These are phyloP conservation scores for Neospora caninum DNA, from an alignment of 169 alveolate species.

Conservation along the genomic window DNA sequence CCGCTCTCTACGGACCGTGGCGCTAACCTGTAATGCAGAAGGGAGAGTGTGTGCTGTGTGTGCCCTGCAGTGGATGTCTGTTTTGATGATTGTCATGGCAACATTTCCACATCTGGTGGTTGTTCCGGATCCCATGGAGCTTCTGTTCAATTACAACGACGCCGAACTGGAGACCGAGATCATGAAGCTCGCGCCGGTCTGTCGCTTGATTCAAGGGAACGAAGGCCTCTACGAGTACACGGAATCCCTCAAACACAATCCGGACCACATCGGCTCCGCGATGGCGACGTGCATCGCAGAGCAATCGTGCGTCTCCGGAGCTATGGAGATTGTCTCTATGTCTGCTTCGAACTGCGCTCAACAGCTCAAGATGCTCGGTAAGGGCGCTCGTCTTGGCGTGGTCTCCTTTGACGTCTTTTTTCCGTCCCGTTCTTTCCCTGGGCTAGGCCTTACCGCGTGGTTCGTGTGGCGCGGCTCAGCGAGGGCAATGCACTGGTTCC, in stretches of 20 bases:
- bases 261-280: not conserved
- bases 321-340: not conserved
- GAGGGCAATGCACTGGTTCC: too few species aligned
- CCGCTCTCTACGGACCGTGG: too few species aligned
- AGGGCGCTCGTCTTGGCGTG: not conserved
- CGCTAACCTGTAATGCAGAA: too few species aligned
- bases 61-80: conserved; percentile 42
- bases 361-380: not conserved
- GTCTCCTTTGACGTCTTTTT: not conserved
- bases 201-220: not conserved
- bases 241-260: not conserved
- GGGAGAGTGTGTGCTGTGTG: not conserved
- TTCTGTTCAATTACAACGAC: not conserved
- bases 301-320: not conserved
- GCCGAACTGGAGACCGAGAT: not conserved
- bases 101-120: conserved; percentile 41
- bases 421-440: not conserved
- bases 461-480: too few species aligned
- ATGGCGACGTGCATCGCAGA: not conserved
- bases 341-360: not conserved
- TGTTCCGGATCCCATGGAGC: conserved; percentile 34
- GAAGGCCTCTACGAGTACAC: not conserved
- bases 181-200: not conserved
- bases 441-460: too few species aligned
- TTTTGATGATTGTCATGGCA: conserved; percentile 38